Evolutionary conservation across 2,329 filamentous ascomycete species (phyloP).

Genomic region (Waltergamsia citrina): DNA sequence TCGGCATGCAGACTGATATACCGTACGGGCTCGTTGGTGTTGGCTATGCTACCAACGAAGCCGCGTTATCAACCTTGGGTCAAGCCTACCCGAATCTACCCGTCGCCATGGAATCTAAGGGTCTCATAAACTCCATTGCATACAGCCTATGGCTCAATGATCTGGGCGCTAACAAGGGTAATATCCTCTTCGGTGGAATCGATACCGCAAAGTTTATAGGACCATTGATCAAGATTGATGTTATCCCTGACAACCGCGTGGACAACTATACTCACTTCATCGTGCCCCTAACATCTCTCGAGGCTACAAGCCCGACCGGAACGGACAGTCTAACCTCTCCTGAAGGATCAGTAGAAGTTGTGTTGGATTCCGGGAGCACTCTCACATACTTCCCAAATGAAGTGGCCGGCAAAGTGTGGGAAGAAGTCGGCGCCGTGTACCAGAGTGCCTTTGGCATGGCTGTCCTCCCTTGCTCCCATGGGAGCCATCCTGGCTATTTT

Average conservation of each 20-base stretch:
- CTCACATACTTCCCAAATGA: constrained; percentile 59
- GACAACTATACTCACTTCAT: constrained; percentile 34
- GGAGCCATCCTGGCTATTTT: constrained; percentile 35
- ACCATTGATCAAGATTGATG: constrained; percentile 48
- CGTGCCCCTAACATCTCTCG: constrained; percentile 37
- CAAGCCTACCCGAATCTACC: constrained; percentile 50
- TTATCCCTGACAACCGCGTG: constrained; percentile 34
- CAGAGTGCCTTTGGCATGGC: constrained; percentile 23
- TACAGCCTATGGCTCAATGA: constrained; percentile 65
- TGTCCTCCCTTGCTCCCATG: constrained; percentile 40
- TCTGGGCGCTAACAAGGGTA: constrained; percentile 52
- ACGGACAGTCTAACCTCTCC: constrained; percentile 32
- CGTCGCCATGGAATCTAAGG: constrained; percentile 51
- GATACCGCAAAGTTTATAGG: constrained; percentile 67
- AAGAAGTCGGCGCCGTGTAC: constrained; percentile 43
- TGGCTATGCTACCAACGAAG: constrained; percentile 48
- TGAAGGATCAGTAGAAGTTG: constrained; percentile 42
- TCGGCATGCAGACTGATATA: constrained; percentile 44
- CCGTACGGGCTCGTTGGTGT: constrained; percentile 50
- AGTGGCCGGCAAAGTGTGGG: constrained; percentile 42
- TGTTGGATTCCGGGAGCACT: constrained; percentile 70
- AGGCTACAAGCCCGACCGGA: constrained; percentile 38
- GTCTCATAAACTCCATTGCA: constrained; percentile 54
- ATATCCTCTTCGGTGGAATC: constrained; percentile 72
- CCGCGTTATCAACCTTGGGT: constrained; percentile 18